These are phyloP conservation scores for Stevia rebaudiana DNA, from an alignment of 140 eudicot genomes.

Conservation along the genomic window DNA sequence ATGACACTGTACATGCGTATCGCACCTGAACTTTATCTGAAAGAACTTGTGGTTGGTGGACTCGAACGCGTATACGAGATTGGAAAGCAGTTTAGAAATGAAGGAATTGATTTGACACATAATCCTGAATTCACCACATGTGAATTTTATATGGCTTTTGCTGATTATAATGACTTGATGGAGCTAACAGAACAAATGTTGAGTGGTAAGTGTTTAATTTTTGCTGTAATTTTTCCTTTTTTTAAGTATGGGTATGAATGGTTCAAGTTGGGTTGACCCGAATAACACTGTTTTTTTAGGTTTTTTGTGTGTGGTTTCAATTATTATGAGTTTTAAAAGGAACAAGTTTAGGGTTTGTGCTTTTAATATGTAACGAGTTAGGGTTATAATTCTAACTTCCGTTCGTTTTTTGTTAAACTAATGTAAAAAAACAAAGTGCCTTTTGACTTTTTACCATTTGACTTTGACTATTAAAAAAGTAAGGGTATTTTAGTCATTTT, in stretches of 20 bases:
- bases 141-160: slow-evolving; percentile 90
- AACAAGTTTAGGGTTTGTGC: no score
- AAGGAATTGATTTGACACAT: slow-evolving; percentile 89
- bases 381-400: no score
- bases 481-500: no score
- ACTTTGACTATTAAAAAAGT: no score
- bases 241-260: neutral
- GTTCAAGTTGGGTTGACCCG: neutral
- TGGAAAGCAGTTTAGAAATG: slow-evolving; percentile 93
- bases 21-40: slow-evolving; percentile 89
- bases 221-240: neutral
- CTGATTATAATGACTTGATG: slow-evolving; percentile 88
- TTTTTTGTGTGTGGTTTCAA: neutral
- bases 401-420: no score
- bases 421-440: no score
- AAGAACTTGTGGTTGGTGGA: slow-evolving; percentile 96
- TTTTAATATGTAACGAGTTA: no score
- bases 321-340: no score
- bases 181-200: slow-evolving; percentile 66
- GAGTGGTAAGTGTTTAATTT: slow-evolving; percentile 52
- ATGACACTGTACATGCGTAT: slow-evolving; percentile 86
- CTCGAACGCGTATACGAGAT: slow-evolving; percentile 88
- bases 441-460: no score
- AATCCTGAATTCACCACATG: slow-evolving; percentile 95
- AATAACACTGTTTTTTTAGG: neutral